Percentiles rank a stretch among this genome's conserved stretches.
phyloP scores from a whole-genome alignment of 1,284 basidiomycete genomes.

The Exsudoporus floridanus region DNA sequence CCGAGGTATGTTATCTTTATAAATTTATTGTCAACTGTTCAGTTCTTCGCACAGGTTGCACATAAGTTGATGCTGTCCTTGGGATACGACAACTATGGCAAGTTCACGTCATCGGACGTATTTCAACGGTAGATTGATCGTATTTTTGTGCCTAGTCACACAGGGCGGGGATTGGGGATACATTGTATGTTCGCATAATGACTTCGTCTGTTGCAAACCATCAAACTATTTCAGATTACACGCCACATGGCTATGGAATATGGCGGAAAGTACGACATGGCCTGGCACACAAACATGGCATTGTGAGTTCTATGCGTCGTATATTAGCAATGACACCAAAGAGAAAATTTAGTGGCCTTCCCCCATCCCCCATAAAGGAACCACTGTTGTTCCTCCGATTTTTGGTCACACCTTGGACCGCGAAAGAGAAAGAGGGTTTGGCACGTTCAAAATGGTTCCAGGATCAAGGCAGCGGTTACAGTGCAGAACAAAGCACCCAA shows the following conservation, averaged over 20 bases:
- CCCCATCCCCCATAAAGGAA: constrained; percentile 26
- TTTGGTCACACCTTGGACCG: constrained; percentile 33
- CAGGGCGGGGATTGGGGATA: constrained; percentile 58
- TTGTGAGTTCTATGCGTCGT: constrained; percentile 25
- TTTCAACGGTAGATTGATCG: neutral
- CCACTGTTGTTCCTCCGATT: constrained; percentile 33
- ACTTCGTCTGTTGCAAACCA: neutral
- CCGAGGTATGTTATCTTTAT: constrained; percentile 35
- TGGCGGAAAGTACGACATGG: constrained; percentile 42
- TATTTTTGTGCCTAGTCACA: constrained; percentile 37
- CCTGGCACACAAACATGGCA: constrained; percentile 48
- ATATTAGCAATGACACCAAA: neutral
- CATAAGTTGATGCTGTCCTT: constrained; percentile 54
- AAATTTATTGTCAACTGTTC: neutral
- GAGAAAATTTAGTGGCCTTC: constrained; percentile 17
- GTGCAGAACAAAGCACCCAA: constrained; percentile 44
- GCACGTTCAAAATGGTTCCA: constrained; percentile 35
- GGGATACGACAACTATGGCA: constrained; percentile 55
- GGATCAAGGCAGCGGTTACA: constrained; percentile 42
- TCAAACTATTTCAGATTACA: constrained; percentile 38
- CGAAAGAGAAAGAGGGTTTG: constrained; percentile 40
- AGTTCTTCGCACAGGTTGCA: constrained; percentile 21
- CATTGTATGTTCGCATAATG: constrained; percentile 29
- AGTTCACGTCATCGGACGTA: constrained; percentile 4
- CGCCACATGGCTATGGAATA: constrained; percentile 41